Evolutionary conservation across 345 rosid species (phyloP).

Genomic region (Rubroshorea leprosula): DNA sequence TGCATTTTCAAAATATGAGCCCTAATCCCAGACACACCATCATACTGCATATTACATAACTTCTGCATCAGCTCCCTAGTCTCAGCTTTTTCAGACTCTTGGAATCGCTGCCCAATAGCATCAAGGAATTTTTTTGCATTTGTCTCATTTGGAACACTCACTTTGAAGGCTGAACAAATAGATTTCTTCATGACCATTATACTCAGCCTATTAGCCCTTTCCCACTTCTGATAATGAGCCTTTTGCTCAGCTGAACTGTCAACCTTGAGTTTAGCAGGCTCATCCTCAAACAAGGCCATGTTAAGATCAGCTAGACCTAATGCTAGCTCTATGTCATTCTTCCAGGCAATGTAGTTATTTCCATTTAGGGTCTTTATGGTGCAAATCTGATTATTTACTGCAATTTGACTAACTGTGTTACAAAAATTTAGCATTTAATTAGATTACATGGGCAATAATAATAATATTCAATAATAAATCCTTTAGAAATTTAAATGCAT

Average conservation of each 20-base stretch:
- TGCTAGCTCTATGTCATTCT: neutral
- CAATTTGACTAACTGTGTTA: neutral
- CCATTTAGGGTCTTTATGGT: neutral
- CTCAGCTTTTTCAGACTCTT: neutral
- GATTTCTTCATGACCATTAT: slow-evolving; percentile 5
- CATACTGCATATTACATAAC: neutral
- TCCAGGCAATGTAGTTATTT: neutral
- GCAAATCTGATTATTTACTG: neutral
- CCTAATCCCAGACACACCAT: neutral
- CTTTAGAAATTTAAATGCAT: no score
- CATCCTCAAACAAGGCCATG: neutral
- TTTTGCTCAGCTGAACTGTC: neutral
- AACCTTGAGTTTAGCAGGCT: neutral
- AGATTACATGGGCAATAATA: no score
- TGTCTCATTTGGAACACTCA: neutral
- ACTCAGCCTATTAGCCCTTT: neutral
- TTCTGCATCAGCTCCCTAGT: neutral
- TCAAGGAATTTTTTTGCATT: neutral
- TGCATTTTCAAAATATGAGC: neutral
- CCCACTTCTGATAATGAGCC: slow-evolving; percentile 1
- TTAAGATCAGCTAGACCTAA: neutral
- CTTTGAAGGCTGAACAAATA: neutral
- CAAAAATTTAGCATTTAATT: no score
- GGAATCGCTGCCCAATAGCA: neutral
- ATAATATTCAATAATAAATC: no score